phyloP scores from a whole-genome alignment of 2,329 filamentous ascomycete species.

The Fusarium anthophilum region DNA sequence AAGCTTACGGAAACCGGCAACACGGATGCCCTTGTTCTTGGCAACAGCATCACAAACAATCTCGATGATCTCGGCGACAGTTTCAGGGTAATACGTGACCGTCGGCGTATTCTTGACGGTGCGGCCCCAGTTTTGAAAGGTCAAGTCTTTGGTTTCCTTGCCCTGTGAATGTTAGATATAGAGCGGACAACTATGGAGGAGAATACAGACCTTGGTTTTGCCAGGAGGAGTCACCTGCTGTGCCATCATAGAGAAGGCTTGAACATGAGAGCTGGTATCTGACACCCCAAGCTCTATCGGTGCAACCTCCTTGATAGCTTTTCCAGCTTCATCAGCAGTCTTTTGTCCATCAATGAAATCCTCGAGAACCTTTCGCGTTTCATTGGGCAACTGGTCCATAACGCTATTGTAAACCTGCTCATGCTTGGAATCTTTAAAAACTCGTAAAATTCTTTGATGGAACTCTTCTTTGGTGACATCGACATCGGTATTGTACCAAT shows the following conservation, averaged over 20 bases:
- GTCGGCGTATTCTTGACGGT: background rate
- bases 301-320: background rate
- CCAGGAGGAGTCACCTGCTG: background rate
- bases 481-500: background rate
- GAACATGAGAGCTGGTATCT: background rate
- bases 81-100: background rate
- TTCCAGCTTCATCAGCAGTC: background rate
- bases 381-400: background rate
- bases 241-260: background rate
- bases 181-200: background rate
- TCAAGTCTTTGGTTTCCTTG: background rate
- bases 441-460: background rate
- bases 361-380: background rate
- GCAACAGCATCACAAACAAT: background rate
- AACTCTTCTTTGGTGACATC: background rate
- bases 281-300: background rate
- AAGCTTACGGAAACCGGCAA: background rate
- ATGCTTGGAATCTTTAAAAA: background rate
- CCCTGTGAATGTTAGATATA: background rate
- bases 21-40: background rate
- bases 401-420: background rate
- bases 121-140: background rate
- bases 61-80: background rate
- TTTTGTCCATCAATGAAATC: background rate
- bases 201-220: background rate